Conservation (phyloP, 306 rosid species). For the Cercis canadensis region DNA sequence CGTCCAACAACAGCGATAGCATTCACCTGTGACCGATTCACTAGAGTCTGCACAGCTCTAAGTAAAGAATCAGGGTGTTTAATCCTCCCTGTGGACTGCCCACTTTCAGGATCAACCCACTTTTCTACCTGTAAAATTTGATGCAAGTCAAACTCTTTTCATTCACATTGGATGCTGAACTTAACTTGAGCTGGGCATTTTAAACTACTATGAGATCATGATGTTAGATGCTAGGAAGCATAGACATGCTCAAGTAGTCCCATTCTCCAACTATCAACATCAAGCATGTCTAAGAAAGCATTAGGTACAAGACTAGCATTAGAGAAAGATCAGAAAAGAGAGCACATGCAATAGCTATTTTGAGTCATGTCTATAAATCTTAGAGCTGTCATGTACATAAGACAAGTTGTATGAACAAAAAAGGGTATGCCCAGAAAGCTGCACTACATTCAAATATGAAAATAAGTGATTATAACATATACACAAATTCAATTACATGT, state of each 20-base stretch:
- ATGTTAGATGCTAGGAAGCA: constrained; percentile 21
- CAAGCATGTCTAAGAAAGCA: constrained; percentile 5
- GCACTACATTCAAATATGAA: too few relatives aligned
- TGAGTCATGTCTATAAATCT: constrained; percentile 3
- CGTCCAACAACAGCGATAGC: constrained; percentile 93
- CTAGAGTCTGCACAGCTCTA: constrained; percentile 68
- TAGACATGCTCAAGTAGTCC: constrained; percentile 12
- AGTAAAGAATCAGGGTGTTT: constrained; percentile 76
- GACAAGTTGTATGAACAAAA: too few relatives aligned
- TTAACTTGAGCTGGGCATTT: constrained; percentile 14
- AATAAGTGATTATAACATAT: not conserved
- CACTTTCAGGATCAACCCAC: constrained; percentile 82
- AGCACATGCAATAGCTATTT: not conserved
- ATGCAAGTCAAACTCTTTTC: constrained; percentile 32
- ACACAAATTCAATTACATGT: not conserved
- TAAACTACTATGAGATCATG: constrained; percentile 6
- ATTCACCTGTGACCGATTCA: constrained; percentile 61
- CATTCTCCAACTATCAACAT: not conserved
- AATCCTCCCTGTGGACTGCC: constrained; percentile 88
- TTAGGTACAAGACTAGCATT: not conserved
- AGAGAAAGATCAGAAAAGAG: too few relatives aligned
- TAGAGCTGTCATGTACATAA: too few relatives aligned
- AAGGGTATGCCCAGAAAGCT: too few relatives aligned
- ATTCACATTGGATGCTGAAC: constrained; percentile 20
- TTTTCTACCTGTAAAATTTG: constrained; percentile 71